Base-by-base conservation (phyloP, 2,329 filamentous ascomycete genomes). In the Hypoxylon sp. region DNA sequence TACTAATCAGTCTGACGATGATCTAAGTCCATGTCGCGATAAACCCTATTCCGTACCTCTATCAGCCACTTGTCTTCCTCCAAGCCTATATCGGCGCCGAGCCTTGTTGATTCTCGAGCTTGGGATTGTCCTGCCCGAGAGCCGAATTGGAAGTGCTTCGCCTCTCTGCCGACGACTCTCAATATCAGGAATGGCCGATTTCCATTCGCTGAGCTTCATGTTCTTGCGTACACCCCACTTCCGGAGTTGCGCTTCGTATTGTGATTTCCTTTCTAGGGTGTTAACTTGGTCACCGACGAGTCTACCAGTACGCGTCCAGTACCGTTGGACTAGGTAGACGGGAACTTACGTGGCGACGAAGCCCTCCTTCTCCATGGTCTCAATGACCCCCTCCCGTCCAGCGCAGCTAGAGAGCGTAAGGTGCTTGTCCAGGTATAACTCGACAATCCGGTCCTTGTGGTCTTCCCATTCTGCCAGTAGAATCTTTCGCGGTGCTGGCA, bases 181-280 rank as follows among this genome's bases (percentile, higher is more conserved):
- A 13, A 42, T 26, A 24, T 26, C 21, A 15, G 38, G 21, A 17
- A 37, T n/a, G 1, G 17, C 3, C 41, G 8, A 24, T 7, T 4
- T 15, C 50, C 43, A 41, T n/a, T 58, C 41, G 2, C 10, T 17
- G 8, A n/a, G n/a, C 5, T 18, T 40, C 43, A 46, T 49, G 11
- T 58, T 45, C 13, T 53, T 53, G 21, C 49, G 48, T 24, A 20
- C 17, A 2, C 31, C 10, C 43, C 48, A 53, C 26, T 0, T 15
- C 9, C 29, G 15, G 3, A 48, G 31, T n/a, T 48, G 29, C 6
- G 17, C 24, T 43, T 58, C 45, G 17, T 58, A 53, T 33, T 53
- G 55, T 3, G 48, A 48, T 49, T 45, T 58, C 6, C 50, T 53
- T 10, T 1, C 13, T 23, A 47, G n/a, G 5, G 11, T 43, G 21